These are phyloP conservation scores for Cercospora citrullina DNA, from an alignment of 2,329 filamentous ascomycete genomes.

Conservation along the genomic window DNA sequence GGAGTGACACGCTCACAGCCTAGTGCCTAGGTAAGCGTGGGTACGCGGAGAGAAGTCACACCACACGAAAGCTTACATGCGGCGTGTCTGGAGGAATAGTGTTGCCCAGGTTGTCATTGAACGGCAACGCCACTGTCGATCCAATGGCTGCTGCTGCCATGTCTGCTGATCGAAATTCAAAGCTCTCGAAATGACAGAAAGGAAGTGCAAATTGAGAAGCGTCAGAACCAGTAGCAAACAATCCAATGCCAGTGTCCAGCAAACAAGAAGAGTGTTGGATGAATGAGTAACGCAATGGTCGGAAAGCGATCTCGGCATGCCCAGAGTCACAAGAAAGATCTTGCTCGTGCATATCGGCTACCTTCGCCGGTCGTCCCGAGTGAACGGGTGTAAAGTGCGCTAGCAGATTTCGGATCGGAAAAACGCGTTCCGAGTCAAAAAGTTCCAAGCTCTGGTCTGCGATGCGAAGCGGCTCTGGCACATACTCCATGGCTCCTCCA, in stretches of 20 bases:
- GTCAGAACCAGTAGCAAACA: background rate
- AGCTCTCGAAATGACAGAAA: background rate
- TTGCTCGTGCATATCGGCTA: background rate
- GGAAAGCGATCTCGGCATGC: slow-evolving; percentile 2
- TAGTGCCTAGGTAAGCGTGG: slow-evolving; percentile 42
- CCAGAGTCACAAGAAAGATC: slow-evolving; percentile 8
- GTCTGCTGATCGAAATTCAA: background rate
- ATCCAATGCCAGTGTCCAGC: background rate
- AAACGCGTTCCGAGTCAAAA: slow-evolving; percentile 1
- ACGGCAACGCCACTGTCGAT: slow-evolving; percentile 30
- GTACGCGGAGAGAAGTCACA: background rate
- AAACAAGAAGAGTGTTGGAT: background rate
- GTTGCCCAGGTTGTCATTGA: slow-evolving; percentile 55
- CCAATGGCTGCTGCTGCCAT: slow-evolving; percentile 17
- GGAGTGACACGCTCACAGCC: slow-evolving; percentile 94
- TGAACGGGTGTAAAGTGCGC: background rate
- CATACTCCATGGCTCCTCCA: slow-evolving; percentile 34
- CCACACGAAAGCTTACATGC: slow-evolving; percentile 59
- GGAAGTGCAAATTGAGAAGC: background rate
- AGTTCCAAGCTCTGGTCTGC: slow-evolving; percentile 11
- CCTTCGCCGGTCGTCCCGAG: background rate
- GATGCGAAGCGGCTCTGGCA: slow-evolving; percentile 6
- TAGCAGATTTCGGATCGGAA: background rate
- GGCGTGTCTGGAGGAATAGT: slow-evolving; percentile 75
- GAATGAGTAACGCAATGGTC: slow-evolving; percentile 3